These are phyloP conservation scores for Hypoxylon sp. DNA, from an alignment of 2,329 filamentous ascomycete genomes.

Conservation along the genomic window DNA sequence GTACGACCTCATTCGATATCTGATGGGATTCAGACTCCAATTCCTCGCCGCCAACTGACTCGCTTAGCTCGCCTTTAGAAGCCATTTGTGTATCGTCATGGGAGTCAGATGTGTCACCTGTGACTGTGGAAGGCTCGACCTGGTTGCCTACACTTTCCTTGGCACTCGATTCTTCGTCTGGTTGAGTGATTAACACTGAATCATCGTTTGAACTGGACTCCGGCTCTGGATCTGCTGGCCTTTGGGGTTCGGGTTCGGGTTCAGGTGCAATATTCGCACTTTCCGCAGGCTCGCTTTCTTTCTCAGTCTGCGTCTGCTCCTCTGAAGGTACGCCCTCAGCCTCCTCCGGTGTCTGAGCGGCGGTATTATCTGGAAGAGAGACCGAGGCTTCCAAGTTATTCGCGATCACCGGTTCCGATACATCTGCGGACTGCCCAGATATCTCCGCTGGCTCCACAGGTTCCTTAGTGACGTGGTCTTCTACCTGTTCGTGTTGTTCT, in stretches of 20 bases:
- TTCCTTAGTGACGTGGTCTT: not conserved
- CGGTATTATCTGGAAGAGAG: not conserved
- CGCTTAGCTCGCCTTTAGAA: not conserved
- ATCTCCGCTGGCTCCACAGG: not conserved
- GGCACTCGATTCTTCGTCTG: not conserved
- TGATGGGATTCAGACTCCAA: conserved; percentile 3
- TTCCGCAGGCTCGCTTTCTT: too few relatives aligned
- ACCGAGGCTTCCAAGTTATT: not conserved
- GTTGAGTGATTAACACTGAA: not conserved
- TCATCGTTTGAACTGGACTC: conserved; percentile 2
- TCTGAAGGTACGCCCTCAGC: not conserved
- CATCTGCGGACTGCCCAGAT: not conserved
- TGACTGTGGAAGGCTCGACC: not conserved
- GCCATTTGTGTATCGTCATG: not conserved
- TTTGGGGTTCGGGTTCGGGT: too few relatives aligned
- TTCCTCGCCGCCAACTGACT: not conserved
- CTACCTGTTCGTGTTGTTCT: not conserved
- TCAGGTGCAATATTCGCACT: too few relatives aligned
- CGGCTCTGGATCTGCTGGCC: too few relatives aligned
- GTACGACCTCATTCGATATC: not conserved
- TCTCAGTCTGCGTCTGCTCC: not conserved
- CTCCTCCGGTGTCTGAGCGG: not conserved
- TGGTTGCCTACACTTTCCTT: conserved; percentile 3
- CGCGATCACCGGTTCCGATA: not conserved
- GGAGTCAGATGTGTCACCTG: not conserved